Percentiles rank a stretch among this genome's conserved stretches.
These are phyloP conservation scores for Irineochytrium annulatum DNA, from an alignment of 192 early-diverging fungal genomes.

Conservation along the genomic window DNA sequence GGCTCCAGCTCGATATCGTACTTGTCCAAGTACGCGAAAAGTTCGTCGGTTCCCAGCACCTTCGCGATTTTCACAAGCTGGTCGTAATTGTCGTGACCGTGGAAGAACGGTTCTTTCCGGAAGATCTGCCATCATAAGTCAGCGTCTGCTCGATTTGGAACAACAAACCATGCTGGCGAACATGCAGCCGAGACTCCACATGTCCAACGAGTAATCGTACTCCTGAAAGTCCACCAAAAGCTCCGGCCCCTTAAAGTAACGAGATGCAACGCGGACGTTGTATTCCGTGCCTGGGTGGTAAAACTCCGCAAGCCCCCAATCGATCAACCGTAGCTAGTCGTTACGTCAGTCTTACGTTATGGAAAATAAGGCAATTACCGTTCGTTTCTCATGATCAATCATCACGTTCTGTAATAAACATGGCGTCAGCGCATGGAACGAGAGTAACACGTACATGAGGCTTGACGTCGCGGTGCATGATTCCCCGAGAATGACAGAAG, in stretches of 20 bases:
- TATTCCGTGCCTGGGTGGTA: conserved; percentile 96
- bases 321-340: conserved; percentile 82
- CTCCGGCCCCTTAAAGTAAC: conserved; percentile 99
- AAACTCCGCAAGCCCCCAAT: conserved; percentile 99
- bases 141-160: not conserved
- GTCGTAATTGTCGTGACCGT: conserved; percentile 97
- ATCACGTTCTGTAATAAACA: conserved; percentile 55
- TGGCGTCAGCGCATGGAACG: not conserved
- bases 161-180: conserved; percentile 93
- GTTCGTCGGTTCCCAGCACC: conserved; percentile 94
- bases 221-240: conserved; percentile 96
- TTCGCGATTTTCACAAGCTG: conserved; percentile 99
- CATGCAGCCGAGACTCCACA: conserved; percentile 99
- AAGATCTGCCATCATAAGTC: conserved; percentile 46
- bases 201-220: conserved; percentile 98
- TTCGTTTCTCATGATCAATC: conserved; percentile 95
- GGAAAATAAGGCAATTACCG: conserved; percentile 13
- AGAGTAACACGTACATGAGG: conserved; percentile 55
- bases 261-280: conserved; percentile 96
- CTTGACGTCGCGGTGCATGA: conserved; percentile 99
- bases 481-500: conserved; percentile 95
- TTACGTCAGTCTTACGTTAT: conserved; percentile 1
- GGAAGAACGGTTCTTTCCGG: conserved; percentile 99
- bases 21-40: conserved; percentile 89
- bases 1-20: conserved; percentile 90